Evolutionary conservation across 139 green algal species (phyloP).

Genomic region (Mesotaenium endlicherianum): DNA sequence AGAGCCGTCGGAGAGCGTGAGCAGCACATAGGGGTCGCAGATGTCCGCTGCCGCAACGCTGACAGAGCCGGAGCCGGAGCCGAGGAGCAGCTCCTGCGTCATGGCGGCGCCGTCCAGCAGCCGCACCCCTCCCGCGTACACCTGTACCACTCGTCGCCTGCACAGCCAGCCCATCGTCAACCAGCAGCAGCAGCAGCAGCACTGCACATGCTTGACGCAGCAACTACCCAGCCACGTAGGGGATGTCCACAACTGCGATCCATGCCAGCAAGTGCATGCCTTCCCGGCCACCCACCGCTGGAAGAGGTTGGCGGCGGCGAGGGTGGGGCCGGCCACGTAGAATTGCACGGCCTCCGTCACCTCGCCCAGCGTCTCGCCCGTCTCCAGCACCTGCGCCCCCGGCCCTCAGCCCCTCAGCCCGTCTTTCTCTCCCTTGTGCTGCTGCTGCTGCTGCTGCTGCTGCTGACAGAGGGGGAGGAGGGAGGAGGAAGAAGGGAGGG

Average conservation of each 20-base stretch:
- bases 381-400: conserved; percentile 63
- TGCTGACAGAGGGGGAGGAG: no score
- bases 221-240: no score
- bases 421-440: no score
- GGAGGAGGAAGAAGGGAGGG: conserved; percentile 29
- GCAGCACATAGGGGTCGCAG: conserved; percentile 64
- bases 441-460: no score
- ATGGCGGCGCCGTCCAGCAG: conserved; percentile 59
- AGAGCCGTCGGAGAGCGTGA: conserved; percentile 62
- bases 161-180: no score
- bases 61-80: no score
- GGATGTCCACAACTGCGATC: no score
- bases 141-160: conserved; percentile 61
- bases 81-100: conserved; percentile 30
- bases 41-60: conserved; percentile 58
- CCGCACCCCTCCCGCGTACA: conserved; percentile 58
- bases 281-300: not conserved
- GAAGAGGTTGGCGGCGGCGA: conserved; percentile 74
- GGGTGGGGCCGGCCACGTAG: conserved; percentile 59
- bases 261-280: not conserved
- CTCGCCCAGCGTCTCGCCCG: conserved; percentile 71
- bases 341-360: conserved; percentile 60
- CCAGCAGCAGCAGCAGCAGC: no score
- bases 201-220: no score
- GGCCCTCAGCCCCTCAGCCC: no score